These are phyloP conservation scores for Lactarius akahatsu DNA, from an alignment of 768 basidiomycete genomes.

Conservation along the genomic window DNA sequence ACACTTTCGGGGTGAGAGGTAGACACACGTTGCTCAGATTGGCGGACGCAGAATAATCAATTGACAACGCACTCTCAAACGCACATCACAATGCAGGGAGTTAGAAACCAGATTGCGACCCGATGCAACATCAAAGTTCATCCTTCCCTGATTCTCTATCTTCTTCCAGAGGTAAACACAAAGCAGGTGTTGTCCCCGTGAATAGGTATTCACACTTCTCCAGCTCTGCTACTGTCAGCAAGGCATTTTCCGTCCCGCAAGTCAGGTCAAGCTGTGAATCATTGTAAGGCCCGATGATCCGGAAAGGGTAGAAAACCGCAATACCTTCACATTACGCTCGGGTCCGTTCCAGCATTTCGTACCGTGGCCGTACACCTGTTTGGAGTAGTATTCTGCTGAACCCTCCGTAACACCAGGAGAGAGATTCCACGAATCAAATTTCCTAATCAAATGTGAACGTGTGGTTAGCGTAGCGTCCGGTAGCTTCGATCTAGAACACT, in stretches of 20 bases:
- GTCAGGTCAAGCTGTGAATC: constrained; percentile 64
- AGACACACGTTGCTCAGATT: background rate
- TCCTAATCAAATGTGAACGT: constrained; percentile 41
- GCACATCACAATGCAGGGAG: background rate
- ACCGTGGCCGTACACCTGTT: constrained; percentile 80
- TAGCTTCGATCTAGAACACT: constrained; percentile 31
- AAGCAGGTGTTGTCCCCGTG: constrained; percentile 79
- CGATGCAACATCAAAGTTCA: constrained; percentile 33
- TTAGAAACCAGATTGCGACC: background rate
- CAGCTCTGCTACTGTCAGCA: constrained; percentile 78
- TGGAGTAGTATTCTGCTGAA: constrained; percentile 70
- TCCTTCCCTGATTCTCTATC: constrained; percentile 37
- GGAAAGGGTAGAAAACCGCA: constrained; percentile 24
- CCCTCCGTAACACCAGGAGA: constrained; percentile 56
- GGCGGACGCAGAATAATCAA: background rate
- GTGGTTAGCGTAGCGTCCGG: background rate
- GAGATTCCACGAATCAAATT: constrained; percentile 80
- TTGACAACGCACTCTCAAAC: background rate
- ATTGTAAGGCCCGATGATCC: constrained; percentile 10
- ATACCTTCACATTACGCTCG: constrained; percentile 75
- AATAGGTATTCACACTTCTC: constrained; percentile 97
- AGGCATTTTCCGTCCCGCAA: constrained; percentile 83
- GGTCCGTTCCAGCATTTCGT: constrained; percentile 98
- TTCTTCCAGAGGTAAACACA: constrained; percentile 61
- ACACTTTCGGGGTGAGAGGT: background rate